Conservation (phyloP, 2,329 filamentous ascomycete species). For the Lasiodiplodia gonubiensis region DNA sequence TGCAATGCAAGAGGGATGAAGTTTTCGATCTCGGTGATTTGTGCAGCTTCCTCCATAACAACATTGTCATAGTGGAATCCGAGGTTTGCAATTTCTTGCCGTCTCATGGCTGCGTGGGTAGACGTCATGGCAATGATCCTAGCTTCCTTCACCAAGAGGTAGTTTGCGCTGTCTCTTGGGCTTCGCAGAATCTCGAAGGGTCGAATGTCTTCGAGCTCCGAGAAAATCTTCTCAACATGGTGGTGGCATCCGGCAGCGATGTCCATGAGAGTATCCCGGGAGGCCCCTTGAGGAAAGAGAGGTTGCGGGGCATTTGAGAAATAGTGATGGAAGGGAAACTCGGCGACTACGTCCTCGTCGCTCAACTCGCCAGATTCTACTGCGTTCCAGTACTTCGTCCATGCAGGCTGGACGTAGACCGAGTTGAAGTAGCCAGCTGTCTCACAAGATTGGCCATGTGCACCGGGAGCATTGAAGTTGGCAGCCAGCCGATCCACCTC, state of each 20-base stretch:
- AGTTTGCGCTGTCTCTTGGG: conserved; percentile 92
- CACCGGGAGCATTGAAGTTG: conserved; percentile 85
- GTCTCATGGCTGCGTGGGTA: conserved; percentile 93
- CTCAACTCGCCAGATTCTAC: conserved; percentile 63
- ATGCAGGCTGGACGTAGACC: conserved; percentile 86
- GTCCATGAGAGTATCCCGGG: conserved; percentile 73
- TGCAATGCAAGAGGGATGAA: conserved; percentile 96
- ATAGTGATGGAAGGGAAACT: conserved; percentile 87
- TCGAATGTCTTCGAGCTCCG: conserved; percentile 87
- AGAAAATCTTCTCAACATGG: conserved; percentile 89
- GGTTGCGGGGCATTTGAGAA: conserved; percentile 88
- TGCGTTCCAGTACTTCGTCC: conserved; percentile 80
- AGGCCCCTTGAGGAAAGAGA: conserved; percentile 72
- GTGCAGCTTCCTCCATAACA: conserved; percentile 97
- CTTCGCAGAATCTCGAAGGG: conserved; percentile 93
- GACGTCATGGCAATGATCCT: conserved; percentile 98
- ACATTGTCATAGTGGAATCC: conserved; percentile 98
- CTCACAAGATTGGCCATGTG: conserved; percentile 95
- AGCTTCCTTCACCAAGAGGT: conserved; percentile 93
- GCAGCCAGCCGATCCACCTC: conserved; percentile 87
- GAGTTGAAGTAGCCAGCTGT: conserved; percentile 96
- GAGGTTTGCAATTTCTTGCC: conserved; percentile 86
- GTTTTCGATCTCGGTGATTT: conserved; percentile 96
- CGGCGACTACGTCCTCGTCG: conserved; percentile 66
- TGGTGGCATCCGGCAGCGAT: conserved; percentile 83